Evolutionary conservation across 495 filamentous ascomycete genomes (phyloP), one percentile per base, ranked within the genome.

Genomic region (Penicillium lividum): DNA sequence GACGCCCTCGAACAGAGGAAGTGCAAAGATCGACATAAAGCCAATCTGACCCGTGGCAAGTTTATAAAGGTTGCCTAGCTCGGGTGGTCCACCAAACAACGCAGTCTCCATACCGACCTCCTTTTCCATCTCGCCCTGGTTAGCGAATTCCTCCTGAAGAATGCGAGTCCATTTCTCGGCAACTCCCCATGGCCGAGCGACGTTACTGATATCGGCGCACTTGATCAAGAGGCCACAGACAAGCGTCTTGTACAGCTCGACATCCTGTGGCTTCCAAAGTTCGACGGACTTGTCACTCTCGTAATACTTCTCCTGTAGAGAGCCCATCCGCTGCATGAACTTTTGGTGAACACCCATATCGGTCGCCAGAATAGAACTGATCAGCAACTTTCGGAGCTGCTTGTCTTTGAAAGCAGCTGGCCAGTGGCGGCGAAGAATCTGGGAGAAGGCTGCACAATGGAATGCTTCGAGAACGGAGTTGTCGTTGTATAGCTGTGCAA

Each of bases 401-500:
- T 77, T 77, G 61, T 91, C 84, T 61, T 83, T 76, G 63, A 93
- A 93, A 3, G 87, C 88, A 3, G 84, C 77, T 6, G 92, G 92
- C 94, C 94, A 98, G 73, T 97, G 85, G 34, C 92, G 87, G 47
- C 92, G 89, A 34, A 98, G 83, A 34, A 98, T 96, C 68, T 98
- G 94, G 3, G 91, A 97, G 68, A 93, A 98, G 3, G 95, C 94
- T 13, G 94, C 95, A 68, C 94, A 97, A 66, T 98, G 94, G 69
- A 97, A 98, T 15, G 93, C 93, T 74, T 98, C 94, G 29, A 98
- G 82, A 25, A 98, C 94, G 15, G 94, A 98, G 60, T 89, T 89
- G 70, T 98, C 94, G 70, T 98, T 98, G 74, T 98, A 98, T 13
- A 98, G 79, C 68, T 98, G 94, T n/a, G 94, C 94, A 16, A 98